Evolutionary conservation across 352 stramenopile species (phyloP).

Genomic region (Pythium plurisporium): DNA sequence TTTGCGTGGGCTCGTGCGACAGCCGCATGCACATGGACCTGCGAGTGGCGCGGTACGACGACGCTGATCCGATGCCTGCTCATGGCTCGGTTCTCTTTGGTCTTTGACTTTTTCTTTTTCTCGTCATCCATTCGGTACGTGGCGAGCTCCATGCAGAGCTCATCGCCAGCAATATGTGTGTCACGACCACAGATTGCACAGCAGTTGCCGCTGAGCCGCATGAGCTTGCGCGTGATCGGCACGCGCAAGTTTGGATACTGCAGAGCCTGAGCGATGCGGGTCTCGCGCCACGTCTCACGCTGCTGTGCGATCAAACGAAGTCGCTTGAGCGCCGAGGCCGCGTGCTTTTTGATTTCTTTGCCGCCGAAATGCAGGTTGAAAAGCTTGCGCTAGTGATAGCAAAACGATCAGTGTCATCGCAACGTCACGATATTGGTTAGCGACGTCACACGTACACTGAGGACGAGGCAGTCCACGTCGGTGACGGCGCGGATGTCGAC

Average conservation of each 20-base stretch:
- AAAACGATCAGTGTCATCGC: neutral
- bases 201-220: constrained; percentile 73
- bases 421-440: neutral
- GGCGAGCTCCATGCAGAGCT: constrained; percentile 74
- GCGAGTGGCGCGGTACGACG: constrained; percentile 6
- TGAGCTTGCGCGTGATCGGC: constrained; percentile 78
- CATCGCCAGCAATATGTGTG: constrained; percentile 70
- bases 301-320: constrained; percentile 49
- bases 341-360: constrained; percentile 65
- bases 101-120: constrained; percentile 40
- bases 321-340: constrained; percentile 32
- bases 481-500: constrained; percentile 71
- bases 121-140: constrained; percentile 66
- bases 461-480: constrained; percentile 67
- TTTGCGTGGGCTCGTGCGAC: constrained; percentile 2
- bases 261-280: constrained; percentile 63
- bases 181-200: constrained; percentile 70
- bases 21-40: constrained; percentile 1
- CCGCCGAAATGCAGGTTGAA: constrained; percentile 66
- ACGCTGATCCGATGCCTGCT: constrained; percentile 57
- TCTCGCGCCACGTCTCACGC: constrained; percentile 71
- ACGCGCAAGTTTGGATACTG: constrained; percentile 64
- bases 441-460: constrained; percentile 53
- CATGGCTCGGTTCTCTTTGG: constrained; percentile 30
- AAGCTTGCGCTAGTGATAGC: constrained; percentile 56